Conservation (phyloP, 2,329 filamentous ascomycete genomes). For the Botrytis aclada region DNA sequence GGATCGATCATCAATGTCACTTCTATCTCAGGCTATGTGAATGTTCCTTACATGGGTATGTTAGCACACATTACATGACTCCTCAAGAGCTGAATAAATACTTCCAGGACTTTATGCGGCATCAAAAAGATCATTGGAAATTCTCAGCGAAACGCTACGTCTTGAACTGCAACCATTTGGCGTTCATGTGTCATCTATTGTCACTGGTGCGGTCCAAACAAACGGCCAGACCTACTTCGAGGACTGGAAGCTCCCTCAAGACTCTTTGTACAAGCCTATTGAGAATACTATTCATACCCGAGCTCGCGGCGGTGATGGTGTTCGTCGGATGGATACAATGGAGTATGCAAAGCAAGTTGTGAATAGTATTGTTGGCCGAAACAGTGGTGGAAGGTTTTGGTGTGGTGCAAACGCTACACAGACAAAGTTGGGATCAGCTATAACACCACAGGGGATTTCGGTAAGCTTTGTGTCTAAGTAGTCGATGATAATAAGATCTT, state of each 20-base stretch:
- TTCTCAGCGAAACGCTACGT: background rate
- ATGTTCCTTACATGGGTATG: conserved; percentile 31
- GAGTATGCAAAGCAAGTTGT: conserved; percentile 10
- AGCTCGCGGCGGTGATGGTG: background rate
- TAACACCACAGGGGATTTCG: background rate
- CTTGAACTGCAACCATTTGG: conserved; percentile 15
- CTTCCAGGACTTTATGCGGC: conserved; percentile 25
- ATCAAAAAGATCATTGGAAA: conserved; percentile 16
- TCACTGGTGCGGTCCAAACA: conserved; percentile 10
- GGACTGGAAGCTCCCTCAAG: background rate
- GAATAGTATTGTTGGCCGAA: background rate
- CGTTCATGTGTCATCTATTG: conserved; percentile 19
- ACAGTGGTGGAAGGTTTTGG: background rate
- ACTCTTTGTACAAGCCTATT: conserved; percentile 6
- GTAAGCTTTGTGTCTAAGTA: background rate
- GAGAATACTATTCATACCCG: background rate
- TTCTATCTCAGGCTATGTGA: conserved; percentile 30
- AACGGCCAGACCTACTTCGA: conserved; percentile 9
- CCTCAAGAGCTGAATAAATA: conserved; percentile 20
- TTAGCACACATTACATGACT: conserved; percentile 6
- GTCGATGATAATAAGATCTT: background rate
- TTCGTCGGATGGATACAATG: background rate
- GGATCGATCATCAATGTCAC: conserved; percentile 33
- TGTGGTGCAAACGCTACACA: background rate
- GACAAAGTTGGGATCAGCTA: background rate